Conservation (phyloP, 495 filamentous ascomycete species). For the Schizothecium vesticola region DNA sequence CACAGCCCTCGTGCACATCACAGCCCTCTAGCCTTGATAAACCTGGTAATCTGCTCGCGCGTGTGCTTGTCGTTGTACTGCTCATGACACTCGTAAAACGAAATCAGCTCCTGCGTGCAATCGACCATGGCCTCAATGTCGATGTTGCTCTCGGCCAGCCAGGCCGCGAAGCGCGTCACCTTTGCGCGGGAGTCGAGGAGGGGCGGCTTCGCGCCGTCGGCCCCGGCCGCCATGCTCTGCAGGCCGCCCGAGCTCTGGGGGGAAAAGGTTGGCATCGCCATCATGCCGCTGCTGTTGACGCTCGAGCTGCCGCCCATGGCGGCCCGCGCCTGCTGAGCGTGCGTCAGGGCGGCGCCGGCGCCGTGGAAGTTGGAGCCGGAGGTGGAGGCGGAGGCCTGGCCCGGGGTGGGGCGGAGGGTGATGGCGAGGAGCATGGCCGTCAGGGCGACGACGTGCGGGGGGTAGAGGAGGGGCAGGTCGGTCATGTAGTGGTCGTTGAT, state of each 20-base stretch:
- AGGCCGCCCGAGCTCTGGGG: constrained; percentile 9
- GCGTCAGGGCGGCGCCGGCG: constrained; percentile 36
- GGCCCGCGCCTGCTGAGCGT: constrained; percentile 30
- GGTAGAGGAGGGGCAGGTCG: constrained; percentile 79
- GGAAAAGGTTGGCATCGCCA: constrained; percentile 7
- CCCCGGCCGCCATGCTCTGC: constrained; percentile 15
- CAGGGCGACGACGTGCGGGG: constrained; percentile 85
- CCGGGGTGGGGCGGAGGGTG: constrained; percentile 54
- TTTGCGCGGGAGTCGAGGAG: constrained; percentile 45
- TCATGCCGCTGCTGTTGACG: constrained; percentile 10
- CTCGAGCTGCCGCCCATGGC: constrained; percentile 22
- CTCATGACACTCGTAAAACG: constrained; percentile 90
- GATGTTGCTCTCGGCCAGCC: constrained; percentile 88
- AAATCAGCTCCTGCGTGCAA: constrained; percentile 91
- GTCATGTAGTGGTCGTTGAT: constrained; percentile 97
- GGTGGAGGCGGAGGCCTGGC: background rate
- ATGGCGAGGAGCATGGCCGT: constrained; percentile 85
- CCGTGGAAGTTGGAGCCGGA: constrained; percentile 35
- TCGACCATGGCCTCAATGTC: constrained; percentile 91
- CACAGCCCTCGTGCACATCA: constrained; percentile 44
- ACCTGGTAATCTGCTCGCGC: constrained; percentile 63
- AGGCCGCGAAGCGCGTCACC: constrained; percentile 70
- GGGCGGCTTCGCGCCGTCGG: constrained; percentile 15
- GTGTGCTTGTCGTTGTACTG: constrained; percentile 74
- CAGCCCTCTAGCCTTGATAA: constrained; percentile 77